Conservation (phyloP, 2,329 filamentous ascomycete species). For the Stachybotrys chlorohalonatus region DNA sequence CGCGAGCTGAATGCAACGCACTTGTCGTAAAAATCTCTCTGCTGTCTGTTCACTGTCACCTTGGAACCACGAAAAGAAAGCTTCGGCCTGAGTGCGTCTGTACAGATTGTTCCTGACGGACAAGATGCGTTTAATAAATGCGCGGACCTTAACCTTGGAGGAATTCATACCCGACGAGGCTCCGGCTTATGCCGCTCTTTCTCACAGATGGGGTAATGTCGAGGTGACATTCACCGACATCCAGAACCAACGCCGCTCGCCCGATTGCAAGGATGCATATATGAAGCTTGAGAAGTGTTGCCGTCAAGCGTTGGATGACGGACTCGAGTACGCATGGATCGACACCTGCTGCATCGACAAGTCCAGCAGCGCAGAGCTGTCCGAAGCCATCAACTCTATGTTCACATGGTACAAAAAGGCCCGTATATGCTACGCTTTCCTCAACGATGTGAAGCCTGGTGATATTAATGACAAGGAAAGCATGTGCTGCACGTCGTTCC, state of each 20-base stretch:
- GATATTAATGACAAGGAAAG: background rate
- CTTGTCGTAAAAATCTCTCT: too few species aligned
- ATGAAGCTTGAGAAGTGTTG: background rate
- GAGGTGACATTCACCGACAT: slow-evolving; percentile 5
- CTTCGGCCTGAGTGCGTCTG: too few species aligned
- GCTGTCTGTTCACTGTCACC: too few species aligned
- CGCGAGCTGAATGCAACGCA: too few species aligned
- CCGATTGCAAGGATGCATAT: slow-evolving; percentile 2
- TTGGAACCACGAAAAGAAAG: too few species aligned
- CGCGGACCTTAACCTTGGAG: background rate
- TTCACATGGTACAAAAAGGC: slow-evolving; percentile 13
- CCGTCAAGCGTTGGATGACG: background rate
- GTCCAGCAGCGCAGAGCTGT: slow-evolving; percentile 12
- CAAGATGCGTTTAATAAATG: background rate
- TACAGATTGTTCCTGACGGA: too few species aligned
- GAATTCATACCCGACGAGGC: background rate
- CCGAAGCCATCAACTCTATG: slow-evolving; percentile 18
- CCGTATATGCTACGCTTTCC: slow-evolving; percentile 12
- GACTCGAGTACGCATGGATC: slow-evolving; percentile 3
- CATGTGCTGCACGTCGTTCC: background rate
- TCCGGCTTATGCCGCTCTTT: slow-evolving; percentile 12
- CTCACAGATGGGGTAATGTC: slow-evolving; percentile 11
- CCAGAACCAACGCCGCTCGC: background rate
- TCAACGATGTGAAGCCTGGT: slow-evolving; percentile 6
- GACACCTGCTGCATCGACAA: slow-evolving; percentile 1